These are phyloP conservation scores for Globisporangium middletonii DNA, from an alignment of 352 stramenopile genomes.

Conservation along the genomic window DNA sequence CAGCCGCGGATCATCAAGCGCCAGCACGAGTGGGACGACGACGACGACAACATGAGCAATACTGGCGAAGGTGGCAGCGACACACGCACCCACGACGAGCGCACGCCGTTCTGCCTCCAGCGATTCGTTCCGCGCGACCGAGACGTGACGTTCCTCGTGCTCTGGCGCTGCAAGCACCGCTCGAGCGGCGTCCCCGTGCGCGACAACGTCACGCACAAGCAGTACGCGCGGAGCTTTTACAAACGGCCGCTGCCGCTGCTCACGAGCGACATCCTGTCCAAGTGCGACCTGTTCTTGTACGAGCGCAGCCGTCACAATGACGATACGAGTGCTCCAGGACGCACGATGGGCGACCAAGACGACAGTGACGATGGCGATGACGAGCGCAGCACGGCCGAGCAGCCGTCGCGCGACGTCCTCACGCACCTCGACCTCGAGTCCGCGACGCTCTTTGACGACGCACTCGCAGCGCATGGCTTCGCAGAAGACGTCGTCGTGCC, in stretches of 20 bases:
- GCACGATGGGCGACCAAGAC: background rate
- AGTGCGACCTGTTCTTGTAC: conserved; percentile 19
- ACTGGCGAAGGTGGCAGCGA: background rate
- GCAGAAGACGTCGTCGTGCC: conserved; percentile 35
- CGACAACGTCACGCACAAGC: conserved; percentile 6
- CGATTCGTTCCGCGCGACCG: conserved; percentile 22
- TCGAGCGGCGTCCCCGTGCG: background rate
- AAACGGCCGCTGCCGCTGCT: conserved; percentile 10
- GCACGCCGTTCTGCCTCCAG: conserved; percentile 40
- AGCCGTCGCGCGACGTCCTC: background rate
- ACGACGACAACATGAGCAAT: background rate
- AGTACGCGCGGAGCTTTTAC: conserved; percentile 11
- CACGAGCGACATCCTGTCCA: conserved; percentile 12
- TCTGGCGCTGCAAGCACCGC: conserved; percentile 25
- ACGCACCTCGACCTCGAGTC: conserved; percentile 12
- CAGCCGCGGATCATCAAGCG: conserved; percentile 9
- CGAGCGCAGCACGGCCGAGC: background rate
- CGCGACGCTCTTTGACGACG: conserved; percentile 10
- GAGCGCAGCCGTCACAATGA: background rate
- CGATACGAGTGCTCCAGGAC: background rate
- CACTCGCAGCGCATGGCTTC: conserved; percentile 24
- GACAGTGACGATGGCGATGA: conserved; percentile 5
- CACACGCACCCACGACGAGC: background rate
- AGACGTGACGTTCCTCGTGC: conserved; percentile 28
- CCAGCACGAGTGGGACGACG: conserved; percentile 5